Base-by-base conservation (phyloP, 1,284 basidiomycete species). In the Earliella scabrosa region DNA sequence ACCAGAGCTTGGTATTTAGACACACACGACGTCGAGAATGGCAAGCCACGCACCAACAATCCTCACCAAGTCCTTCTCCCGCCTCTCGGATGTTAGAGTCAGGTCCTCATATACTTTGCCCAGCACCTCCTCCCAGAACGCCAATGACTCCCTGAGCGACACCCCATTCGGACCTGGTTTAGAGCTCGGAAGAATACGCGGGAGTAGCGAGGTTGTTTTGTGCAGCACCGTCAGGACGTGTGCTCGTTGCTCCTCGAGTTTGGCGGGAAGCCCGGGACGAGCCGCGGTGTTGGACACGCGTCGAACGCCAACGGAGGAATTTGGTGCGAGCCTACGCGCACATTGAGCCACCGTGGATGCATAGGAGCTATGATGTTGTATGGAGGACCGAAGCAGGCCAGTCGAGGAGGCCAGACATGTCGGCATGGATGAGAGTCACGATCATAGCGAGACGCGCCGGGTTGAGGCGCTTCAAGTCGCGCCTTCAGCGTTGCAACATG, bases 11-110 rank as follows among this genome's bases (percentile, higher is more conserved):
- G n/a, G n/a, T n/a, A n/a, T n/a, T n/a, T n/a, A n/a, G n/a, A n/a
- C n/a, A n/a, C n/a, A n/a, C n/a, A n/a, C n/a, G n/a, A n/a, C n/a
- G n/a, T n/a, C n/a, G n/a, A n/a, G n/a, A n/a, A n/a, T n/a, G n/a
- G n/a, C n/a, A n/a, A n/a, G n/a, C n/a, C 4, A 69, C 82, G 57
- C 51, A 86, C 86, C 79, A 41, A 77, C 75, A 49, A 88, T 70
- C 34, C 78, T 77, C 71, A 51, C 63, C 9, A 27, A 50, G n/a
- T 63, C 63, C 38, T 52, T 56, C 23, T 47, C 55, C 43, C 54
- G 52, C 14, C 57, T 60, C 23, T 59, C 63, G 7, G 63, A 54
- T 20, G 63, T 55, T 27, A 68, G 63, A 48, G 68, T 68, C 39
- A 81, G 62, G 52, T 75, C 69, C 35, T 70, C 58, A 45, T 74